A percentile compares a stretch with the other conserved stretches of the same genome.
These are phyloP conservation scores for Tetradesmus obliquus DNA, from an alignment of 139 green algal species.

Conservation along the genomic window DNA sequence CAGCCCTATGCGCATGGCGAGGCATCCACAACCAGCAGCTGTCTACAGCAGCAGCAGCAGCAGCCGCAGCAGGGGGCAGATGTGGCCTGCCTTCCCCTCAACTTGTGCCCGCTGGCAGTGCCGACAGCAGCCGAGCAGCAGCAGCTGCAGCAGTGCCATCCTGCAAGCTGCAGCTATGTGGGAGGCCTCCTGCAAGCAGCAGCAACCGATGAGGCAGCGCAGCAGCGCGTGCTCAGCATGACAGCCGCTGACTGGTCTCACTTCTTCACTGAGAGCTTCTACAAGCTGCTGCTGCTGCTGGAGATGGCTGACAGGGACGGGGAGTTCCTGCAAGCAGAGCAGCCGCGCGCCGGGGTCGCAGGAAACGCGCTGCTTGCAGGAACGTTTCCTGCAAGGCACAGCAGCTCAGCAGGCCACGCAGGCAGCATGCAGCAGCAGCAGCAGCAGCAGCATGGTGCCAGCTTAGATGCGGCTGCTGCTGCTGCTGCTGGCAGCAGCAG, in stretches of 20 bases:
- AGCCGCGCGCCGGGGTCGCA: not conserved
- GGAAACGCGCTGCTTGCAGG: too few relatives aligned
- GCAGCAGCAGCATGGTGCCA: not conserved
- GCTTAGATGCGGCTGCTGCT: not conserved
- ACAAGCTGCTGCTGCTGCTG: not conserved
- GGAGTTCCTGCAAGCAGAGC: not conserved
- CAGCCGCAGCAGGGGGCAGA: not conserved
- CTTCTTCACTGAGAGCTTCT: not conserved
- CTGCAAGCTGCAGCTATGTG: not conserved
- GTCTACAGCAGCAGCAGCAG: not conserved
- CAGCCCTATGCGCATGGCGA: not conserved
- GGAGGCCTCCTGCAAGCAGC: not conserved
- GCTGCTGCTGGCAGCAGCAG: not conserved
- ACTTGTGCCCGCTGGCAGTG: not conserved
- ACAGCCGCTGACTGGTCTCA: not conserved
- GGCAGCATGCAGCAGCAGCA: not conserved
- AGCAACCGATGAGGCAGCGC: not conserved
- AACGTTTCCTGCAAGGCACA: too few relatives aligned
- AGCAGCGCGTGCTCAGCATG: not conserved
- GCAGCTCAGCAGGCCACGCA: not conserved
- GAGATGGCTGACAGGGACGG: not conserved
- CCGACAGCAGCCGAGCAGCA: not conserved
- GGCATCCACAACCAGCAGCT: not conserved
- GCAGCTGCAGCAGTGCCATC: not conserved
- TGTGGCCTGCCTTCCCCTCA: not conserved